Conservation (phyloP, 192 early-diverging fungal genomes). For the Bifiguratus adelaidae region DNA sequence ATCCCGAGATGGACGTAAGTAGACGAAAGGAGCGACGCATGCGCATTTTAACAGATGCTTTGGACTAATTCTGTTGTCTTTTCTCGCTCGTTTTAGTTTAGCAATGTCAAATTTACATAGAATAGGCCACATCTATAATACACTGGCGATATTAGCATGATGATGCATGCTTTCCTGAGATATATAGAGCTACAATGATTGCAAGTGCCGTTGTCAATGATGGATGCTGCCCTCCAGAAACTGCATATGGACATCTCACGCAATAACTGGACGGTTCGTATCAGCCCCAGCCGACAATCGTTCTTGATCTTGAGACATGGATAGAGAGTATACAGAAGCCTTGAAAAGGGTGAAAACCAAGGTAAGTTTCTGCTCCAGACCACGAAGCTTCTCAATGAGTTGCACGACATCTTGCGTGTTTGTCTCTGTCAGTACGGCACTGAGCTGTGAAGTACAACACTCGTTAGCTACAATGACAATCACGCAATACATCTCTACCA, state of each 20-base stretch:
- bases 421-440: conserved; percentile 10
- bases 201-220: too few relatives aligned
- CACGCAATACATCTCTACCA: neutral
- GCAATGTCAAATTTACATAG: conserved; percentile 1
- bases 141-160: too few relatives aligned
- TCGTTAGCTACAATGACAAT: neutral
- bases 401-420: conserved; percentile 13
- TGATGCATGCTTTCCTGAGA: too few relatives aligned
- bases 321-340: conserved; percentile 22
- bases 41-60: neutral
- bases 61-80: neutral
- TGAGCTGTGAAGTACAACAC: conserved; percentile 19
- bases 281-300: neutral
- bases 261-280: neutral
- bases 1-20: conserved; percentile 59
- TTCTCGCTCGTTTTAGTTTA: neutral
- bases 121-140: too few relatives aligned
- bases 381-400: conserved; percentile 21
- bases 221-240: too few relatives aligned
- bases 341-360: conserved; percentile 24
- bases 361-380: conserved; percentile 22
- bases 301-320: conserved; percentile 5
- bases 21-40: conserved; percentile 4
- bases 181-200: too few relatives aligned
- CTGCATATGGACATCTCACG: neutral